Evolutionary conservation across 352 stramenopile genomes (phyloP), one percentile per base, ranked within the genome.

Genomic region (Phytopythium montanum): DNA sequence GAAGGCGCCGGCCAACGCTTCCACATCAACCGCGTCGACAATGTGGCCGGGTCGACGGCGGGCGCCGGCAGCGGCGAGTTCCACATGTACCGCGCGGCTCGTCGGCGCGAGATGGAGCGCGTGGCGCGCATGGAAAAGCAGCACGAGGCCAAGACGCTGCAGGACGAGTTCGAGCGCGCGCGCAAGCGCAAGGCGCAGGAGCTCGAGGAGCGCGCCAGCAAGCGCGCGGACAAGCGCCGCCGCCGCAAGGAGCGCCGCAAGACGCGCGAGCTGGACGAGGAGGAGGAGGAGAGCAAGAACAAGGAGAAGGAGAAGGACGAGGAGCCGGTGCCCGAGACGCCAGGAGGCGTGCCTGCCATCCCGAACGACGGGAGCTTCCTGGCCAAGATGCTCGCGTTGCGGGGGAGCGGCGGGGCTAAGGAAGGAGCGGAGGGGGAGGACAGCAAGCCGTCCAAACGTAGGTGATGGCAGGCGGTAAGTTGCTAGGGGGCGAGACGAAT

Each of bases 41-140:
- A 99, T 73, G 93, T 98, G 10, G 97, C 97, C 31, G 96, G 96
- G 33, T 98, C 90, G 60, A 94, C 87, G 1, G 94, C 95, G 0
- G 96, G 96, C 45, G 95, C 96, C 16, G 94, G 95, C 7, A 98
- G 88, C 23, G 94, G 96, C 52, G 96, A 99, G 46, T 99, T 99
- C 69, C 96, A 99, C 83, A 93, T 97, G 65, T 99, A 99, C 66
- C 90, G 95, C 42, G 92, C 97, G n/a, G 75, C 93, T 0, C 81
- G 96, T 19, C 87, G 94, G 75, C 62, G 90, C 26, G 96, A 99
- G 74, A 84, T 97, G 72, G 84, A 95, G 38, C 92, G 97, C 26
- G 86, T 98, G 59, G 89, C 90, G 42, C 53, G 70, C 7, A 94
- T 99, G 65, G 90, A 98, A 68, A 72, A 81, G 54, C 69, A 81